Percentiles rank a stretch among this genome's conserved stretches.
Conservation (phyloP, 768 basidiomycete genomes). For the Mycena haematopus region DNA sequence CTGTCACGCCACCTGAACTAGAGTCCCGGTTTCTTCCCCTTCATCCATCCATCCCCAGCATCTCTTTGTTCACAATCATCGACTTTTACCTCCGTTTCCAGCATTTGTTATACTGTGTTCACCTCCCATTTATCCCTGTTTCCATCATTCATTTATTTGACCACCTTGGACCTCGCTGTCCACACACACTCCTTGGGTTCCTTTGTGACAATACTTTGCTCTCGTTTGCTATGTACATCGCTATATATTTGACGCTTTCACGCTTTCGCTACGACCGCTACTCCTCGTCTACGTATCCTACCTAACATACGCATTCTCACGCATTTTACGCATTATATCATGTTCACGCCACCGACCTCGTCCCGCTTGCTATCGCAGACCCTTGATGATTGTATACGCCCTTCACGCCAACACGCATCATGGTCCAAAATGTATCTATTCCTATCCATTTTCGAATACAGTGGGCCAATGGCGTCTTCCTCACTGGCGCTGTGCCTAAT, state of each 20-base stretch:
- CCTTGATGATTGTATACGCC: conserved; percentile 25
- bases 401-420: conserved; percentile 13
- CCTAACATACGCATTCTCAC: conserved; percentile 11
- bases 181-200: conserved; percentile 27
- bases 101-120: neutral
- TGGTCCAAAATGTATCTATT: conserved; percentile 17
- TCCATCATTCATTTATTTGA: conserved; percentile 7
- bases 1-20: conserved; percentile 47
- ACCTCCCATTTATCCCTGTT: neutral
- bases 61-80: neutral
- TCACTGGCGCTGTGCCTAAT: too few relatives aligned
- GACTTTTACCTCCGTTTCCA: neutral
- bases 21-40: neutral
- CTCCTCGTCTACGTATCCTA: conserved; percentile 16
- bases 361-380: conserved; percentile 8
- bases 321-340: conserved; percentile 18
- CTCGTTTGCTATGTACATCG: conserved; percentile 11
- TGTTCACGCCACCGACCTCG: conserved; percentile 5
- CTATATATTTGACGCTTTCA: conserved; percentile 26
- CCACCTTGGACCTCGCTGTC: conserved; percentile 12
- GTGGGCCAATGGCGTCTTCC: too few relatives aligned
- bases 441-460: neutral
- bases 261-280: conserved; percentile 26
- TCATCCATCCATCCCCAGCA: neutral
- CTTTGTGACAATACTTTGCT: conserved; percentile 16